Evolutionary conservation across 208 protist species (phyloP).

Genomic region (Leptomonas seymouri): DNA sequence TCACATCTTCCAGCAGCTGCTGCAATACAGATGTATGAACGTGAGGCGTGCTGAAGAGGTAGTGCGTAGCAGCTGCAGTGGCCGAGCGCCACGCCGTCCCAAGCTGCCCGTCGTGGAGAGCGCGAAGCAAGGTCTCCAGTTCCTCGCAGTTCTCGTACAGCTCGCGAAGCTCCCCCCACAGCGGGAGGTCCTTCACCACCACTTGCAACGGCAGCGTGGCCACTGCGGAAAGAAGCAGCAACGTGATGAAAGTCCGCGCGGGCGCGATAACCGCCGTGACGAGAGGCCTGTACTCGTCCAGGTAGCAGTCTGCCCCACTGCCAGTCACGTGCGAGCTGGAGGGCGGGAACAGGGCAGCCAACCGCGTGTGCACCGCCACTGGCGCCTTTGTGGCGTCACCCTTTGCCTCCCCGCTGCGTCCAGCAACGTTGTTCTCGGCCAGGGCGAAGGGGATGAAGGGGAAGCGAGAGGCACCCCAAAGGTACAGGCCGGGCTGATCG

Average conservation of each 20-base stretch:
- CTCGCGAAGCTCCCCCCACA: constrained; percentile 32
- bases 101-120: constrained; percentile 34
- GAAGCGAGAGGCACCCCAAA: constrained; percentile 44
- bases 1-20: constrained; percentile 30
- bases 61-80: constrained; percentile 24
- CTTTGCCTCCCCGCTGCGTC: neutral
- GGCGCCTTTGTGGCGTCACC: neutral
- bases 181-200: constrained; percentile 35
- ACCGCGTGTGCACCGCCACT: constrained; percentile 11
- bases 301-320: constrained; percentile 17
- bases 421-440: constrained; percentile 12
- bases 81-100: constrained; percentile 32
- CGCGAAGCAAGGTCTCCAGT: constrained; percentile 27
- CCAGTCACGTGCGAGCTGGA: constrained; percentile 13
- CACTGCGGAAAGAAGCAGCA: constrained; percentile 50
- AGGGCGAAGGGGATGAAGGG: constrained; percentile 29
- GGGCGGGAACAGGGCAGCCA: constrained; percentile 22
- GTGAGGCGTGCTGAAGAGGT: constrained; percentile 19
- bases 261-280: constrained; percentile 30
- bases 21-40: constrained; percentile 6
- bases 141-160: constrained; percentile 38
- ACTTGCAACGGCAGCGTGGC: constrained; percentile 39
- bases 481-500: neutral
- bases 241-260: constrained; percentile 27
- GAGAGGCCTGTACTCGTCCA: constrained; percentile 25